A percentile compares a stretch with the other conserved stretches of the same genome.
These are phyloP conservation scores for Pythium grandisporangium DNA, from an alignment of 352 stramenopile species.

Conservation along the genomic window DNA sequence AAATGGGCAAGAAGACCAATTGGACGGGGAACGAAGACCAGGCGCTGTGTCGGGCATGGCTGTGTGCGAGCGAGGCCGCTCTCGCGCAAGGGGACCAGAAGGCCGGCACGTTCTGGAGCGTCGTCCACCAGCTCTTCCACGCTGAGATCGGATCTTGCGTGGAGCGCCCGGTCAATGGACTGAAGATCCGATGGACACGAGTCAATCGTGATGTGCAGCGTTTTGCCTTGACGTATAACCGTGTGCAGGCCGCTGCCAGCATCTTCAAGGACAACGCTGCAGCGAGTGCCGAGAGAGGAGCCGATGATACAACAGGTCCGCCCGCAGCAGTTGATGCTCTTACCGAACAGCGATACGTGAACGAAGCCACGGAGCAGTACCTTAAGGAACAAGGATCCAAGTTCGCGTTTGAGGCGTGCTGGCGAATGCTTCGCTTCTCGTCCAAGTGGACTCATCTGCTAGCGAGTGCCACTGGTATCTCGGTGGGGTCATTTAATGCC, in stretches of 20 bases:
- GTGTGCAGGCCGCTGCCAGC: slow-evolving; percentile 16
- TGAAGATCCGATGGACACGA: slow-evolving; percentile 77
- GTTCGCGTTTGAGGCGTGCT: slow-evolving; percentile 65
- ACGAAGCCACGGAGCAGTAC: slow-evolving; percentile 44
- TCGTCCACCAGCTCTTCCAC: slow-evolving; percentile 61
- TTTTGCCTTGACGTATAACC: slow-evolving; percentile 41
- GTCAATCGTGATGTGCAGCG: slow-evolving; percentile 75
- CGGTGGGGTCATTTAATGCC: slow-evolving; percentile 5
- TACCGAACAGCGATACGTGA: slow-evolving; percentile 37
- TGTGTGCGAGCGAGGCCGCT: slow-evolving; percentile 38
- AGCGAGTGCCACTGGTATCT: slow-evolving; percentile 22
- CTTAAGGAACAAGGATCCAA: slow-evolving; percentile 36
- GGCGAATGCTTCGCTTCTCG: slow-evolving; percentile 53
- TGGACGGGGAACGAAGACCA: slow-evolving; percentile 54
- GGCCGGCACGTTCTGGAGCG: slow-evolving; percentile 52
- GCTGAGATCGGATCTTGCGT: slow-evolving; percentile 42
- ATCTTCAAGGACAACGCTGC: not conserved
- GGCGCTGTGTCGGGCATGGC: slow-evolving; percentile 61
- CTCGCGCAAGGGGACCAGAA: slow-evolving; percentile 35
- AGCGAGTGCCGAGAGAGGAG: not conserved
- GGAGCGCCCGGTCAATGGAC: slow-evolving; percentile 53
- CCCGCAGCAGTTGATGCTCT: slow-evolving; percentile 4
- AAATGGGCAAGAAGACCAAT: slow-evolving; percentile 84
- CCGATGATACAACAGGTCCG: not conserved
- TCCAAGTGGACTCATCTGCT: slow-evolving; percentile 58